Conservation (phyloP, 2,329 filamentous ascomycete species). For the Eutypa lata region DNA sequence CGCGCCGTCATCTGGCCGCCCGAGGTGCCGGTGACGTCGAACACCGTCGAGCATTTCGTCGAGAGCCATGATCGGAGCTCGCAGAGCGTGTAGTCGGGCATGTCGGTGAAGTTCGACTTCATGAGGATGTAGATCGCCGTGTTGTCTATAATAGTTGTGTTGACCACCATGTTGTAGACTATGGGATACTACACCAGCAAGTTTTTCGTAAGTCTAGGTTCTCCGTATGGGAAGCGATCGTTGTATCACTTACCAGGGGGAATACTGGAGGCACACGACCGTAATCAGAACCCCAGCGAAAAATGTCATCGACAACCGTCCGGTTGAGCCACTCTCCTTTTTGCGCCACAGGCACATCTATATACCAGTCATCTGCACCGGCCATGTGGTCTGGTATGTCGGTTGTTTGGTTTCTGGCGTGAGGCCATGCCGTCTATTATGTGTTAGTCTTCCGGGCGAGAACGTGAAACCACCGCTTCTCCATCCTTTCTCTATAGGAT, state of each 20-base stretch:
- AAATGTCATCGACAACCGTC: slow-evolving; percentile 66
- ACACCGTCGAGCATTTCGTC: slow-evolving; percentile 63
- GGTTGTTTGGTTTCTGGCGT: slow-evolving; percentile 31
- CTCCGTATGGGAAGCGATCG: slow-evolving; percentile 22
- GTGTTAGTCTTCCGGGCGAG: not conserved
- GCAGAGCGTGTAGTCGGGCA: slow-evolving; percentile 62
- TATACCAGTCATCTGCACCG: slow-evolving; percentile 34
- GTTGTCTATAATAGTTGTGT: slow-evolving; percentile 40
- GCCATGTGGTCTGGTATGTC: slow-evolving; percentile 31
- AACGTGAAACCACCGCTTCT: not conserved
- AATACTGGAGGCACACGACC: slow-evolving; percentile 52
- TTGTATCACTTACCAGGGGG: slow-evolving; percentile 36
- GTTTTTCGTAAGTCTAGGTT: not conserved
- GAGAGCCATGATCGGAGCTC: slow-evolving; percentile 62
- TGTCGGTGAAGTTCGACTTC: slow-evolving; percentile 32
- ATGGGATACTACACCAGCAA: slow-evolving; percentile 47
- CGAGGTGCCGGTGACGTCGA: slow-evolving; percentile 50
- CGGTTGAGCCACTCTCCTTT: slow-evolving; percentile 45
- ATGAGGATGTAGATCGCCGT: slow-evolving; percentile 66
- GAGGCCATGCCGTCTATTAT: slow-evolving; percentile 51
- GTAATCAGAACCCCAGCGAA: slow-evolving; percentile 59
- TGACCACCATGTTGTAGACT: slow-evolving; percentile 65
- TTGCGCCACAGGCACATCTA: slow-evolving; percentile 32
- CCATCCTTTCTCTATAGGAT: not conserved
- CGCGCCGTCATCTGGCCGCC: slow-evolving; percentile 59